Evolutionary conservation across 1,284 basidiomycete genomes (phyloP), one percentile per base, ranked within the genome.

Genomic region (Sphaerobolus stellatus): DNA sequence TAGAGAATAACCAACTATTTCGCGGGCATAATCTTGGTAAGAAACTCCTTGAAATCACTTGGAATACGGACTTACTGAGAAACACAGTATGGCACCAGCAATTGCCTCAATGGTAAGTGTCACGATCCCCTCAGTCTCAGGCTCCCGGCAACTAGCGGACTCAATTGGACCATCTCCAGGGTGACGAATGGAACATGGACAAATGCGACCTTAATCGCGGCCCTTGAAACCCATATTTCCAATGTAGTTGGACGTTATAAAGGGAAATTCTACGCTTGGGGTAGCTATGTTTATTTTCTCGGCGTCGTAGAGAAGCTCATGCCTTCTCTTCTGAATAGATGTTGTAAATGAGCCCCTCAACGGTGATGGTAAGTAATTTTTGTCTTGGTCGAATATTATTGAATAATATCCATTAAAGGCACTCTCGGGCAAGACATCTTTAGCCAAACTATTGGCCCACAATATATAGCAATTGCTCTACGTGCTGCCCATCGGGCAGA

Each of bases 61-160:
- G 9, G 18, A 40, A 47, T 11, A 20, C 47, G 30, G 24, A 22
- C 27, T 7, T 28, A 41, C 20, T 24, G 22, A 20, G 11, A 31
- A 49, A 43, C 24, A 78, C 77, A 58, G 80, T 82, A 34, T 82
- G 81, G 82, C 71, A 83, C 62, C 76, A 73, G 55, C 80, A 82
- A 59, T 69, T 16, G 67, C 70, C 24, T 71, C 80, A 41, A 66
- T 83, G 48, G 53, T 60, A n/a, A 51, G n/a, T n/a, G n/a, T n/a
- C n/a, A n/a, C n/a, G n/a, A n/a, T n/a, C n/a, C n/a, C n/a, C n/a
- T 54, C 56, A 50, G 29, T 48, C 53, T 31, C n/a, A 45, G 8
- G 48, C 44, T 1, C n/a, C n/a, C n/a, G n/a, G n/a, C 20, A 4
- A 13, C 20, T 33, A 41, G 28, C 31, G 53, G 22, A 30, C 43